Evolutionary conservation across 2,329 filamentous ascomycete species (phyloP), one percentile per base, ranked within the genome.

Genomic region (Zymoseptoria pseudotritici): DNA sequence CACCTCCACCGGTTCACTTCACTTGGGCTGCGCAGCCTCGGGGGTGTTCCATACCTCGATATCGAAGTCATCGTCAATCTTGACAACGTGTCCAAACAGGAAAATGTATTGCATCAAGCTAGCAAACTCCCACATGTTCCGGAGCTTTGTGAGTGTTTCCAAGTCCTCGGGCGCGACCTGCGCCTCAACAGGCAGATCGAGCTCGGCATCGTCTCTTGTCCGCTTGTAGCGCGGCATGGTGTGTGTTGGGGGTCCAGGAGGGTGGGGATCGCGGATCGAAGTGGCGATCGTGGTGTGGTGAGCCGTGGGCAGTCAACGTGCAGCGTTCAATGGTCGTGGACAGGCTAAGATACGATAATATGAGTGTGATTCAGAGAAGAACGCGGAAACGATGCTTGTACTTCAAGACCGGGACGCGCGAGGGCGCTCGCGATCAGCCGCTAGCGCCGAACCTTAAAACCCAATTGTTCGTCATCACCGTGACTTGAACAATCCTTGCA

Each of bases 121-220:
- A 62, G 93, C 90, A 76, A 97, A 97, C 75, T 97, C 89, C 92
- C 93, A 97, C 82, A 90, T 91, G 72, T 90, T 94, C 64, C 93
- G 86, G 66, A 97, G 83, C 65, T 82, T 86, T 60, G 85, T 78
- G 26, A 95, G 79, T 58, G 85, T 68, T 74, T 73, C 73, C 75
- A 70, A 60, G 29, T 68, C 36, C 59, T 69, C 65, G 21, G 68
- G 63, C 31, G 66, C 60, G 42, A 70, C 54, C 7, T 59, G 50
- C 36, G 53, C 52, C 58, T 66, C 65, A 55, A 56, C 21, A 2
- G 67, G 59, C 11, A 73, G 64, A 62, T 76, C 75, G 62, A 78
- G 73, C 53, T 80, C 76, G 66, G 77, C 76, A 71, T 83, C 82
- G 73, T 81, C 80, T 70, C 79, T 75, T 67, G 73, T 77, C 71